Conservation (phyloP, 495 filamentous ascomycete genomes). For the Podospora pseudoanserina region DNA sequence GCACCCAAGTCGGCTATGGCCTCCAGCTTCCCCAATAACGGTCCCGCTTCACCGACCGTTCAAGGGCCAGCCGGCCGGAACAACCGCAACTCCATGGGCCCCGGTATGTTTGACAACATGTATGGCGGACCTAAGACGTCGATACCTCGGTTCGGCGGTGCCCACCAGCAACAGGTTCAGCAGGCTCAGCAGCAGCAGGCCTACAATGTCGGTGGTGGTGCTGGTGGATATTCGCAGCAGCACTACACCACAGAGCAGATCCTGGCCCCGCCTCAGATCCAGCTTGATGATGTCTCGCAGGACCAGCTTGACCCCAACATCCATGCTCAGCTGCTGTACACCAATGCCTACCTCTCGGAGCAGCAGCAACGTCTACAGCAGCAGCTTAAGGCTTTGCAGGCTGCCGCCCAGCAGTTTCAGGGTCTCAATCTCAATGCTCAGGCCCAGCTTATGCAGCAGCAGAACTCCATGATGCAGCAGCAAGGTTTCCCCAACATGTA, state of each 20-base stretch:
- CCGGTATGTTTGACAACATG: conserved; percentile 46
- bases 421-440: conserved; percentile 58
- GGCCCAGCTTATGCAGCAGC: conserved; percentile 39
- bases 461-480: conserved; percentile 20
- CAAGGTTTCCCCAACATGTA: conserved; percentile 45
- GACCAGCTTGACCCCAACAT: conserved; percentile 75
- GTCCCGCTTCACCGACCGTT: conserved; percentile 57
- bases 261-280: conserved; percentile 75
- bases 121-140: conserved; percentile 54
- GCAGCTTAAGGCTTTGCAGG: conserved; percentile 54
- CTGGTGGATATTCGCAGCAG: conserved; percentile 33
- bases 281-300: conserved; percentile 61
- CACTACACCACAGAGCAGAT: conserved; percentile 71
- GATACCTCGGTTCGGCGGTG: conserved; percentile 37
- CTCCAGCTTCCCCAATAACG: conserved; percentile 57
- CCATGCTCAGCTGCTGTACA: conserved; percentile 78
- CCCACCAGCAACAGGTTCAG: conserved; percentile 18
- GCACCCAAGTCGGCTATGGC: conserved; percentile 78
- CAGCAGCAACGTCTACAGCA: conserved; percentile 79
- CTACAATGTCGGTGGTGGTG: conserved; percentile 29
- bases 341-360: conserved; percentile 79
- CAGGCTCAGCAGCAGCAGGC: conserved; percentile 29
- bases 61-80: conserved; percentile 30
- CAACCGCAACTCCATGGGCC: conserved; percentile 45
- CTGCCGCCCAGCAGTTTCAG: conserved; percentile 72